These are phyloP conservation scores for Capsella rubella DNA, from an alignment of 441 rosid species.

Conservation along the genomic window DNA sequence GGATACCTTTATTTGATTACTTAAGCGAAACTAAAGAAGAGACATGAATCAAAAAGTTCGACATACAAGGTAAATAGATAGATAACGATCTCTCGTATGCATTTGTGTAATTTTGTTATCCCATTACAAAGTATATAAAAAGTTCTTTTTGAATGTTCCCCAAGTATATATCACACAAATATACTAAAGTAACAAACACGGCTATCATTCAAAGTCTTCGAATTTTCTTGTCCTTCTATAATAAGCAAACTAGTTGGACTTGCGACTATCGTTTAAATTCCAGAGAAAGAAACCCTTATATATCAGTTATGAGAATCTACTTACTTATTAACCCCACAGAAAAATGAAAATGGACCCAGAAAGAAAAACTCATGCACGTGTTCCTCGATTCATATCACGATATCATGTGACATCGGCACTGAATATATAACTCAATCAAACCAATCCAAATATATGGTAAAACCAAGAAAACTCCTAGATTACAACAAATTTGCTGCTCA, in stretches of 20 bases:
- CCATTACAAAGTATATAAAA: neutral
- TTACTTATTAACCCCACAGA: too few relatives aligned
- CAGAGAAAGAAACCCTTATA: neutral
- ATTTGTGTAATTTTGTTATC: neutral
- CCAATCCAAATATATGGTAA: neutral
- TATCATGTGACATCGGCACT: slow-evolving; percentile 29
- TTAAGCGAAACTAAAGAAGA: neutral
- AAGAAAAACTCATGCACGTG: slow-evolving; percentile 7
- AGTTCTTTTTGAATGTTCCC: neutral
- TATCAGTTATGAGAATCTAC: too few relatives aligned
- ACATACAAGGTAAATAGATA: neutral
- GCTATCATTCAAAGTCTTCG: slow-evolving; percentile 9
- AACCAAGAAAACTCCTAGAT: neutral
- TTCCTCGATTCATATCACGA: neutral
- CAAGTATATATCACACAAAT: neutral
- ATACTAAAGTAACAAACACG: neutral
- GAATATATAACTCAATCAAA: neutral
- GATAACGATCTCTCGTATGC: neutral
- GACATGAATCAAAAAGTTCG: neutral
- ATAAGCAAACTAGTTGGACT: neutral
- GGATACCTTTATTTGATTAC: neutral
- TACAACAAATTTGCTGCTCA: slow-evolving; percentile 11
- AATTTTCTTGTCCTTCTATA: neutral
- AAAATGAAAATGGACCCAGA: neutral
- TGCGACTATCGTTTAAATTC: neutral